phyloP scores from a whole-genome alignment of 2,329 filamentous ascomycete species.

The Ilyonectria destructans region DNA sequence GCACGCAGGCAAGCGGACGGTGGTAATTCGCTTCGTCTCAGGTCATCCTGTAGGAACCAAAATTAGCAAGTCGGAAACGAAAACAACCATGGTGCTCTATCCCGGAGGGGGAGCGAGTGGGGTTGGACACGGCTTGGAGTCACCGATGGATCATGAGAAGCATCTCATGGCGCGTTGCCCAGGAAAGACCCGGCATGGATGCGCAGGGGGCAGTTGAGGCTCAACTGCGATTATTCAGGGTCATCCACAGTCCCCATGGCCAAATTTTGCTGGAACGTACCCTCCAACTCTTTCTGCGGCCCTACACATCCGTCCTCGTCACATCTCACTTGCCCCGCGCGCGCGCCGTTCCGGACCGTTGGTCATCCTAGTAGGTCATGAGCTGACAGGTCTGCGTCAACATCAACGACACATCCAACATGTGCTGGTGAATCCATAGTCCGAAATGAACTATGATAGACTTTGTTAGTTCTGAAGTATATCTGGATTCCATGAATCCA shows the following conservation, averaged over 20 bases:
- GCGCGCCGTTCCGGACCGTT: slow-evolving; percentile 2
- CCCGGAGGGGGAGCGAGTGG: slow-evolving; percentile 8
- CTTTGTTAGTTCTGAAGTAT: not conserved
- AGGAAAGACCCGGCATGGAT: not conserved
- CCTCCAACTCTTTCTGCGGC: slow-evolving; percentile 5
- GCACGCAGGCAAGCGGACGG: slow-evolving; percentile 23
- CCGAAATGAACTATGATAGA: not conserved
- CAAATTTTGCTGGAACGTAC: not conserved
- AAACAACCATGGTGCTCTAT: not conserved
- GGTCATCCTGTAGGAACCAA: slow-evolving; percentile 10
- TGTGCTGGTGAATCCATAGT: not conserved
- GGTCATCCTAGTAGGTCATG: not conserved
- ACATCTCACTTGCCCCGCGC: slow-evolving; percentile 6
- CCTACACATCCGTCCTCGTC: not conserved
- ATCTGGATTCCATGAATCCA: no score
- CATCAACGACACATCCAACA: not conserved
- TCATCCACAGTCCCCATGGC: not conserved
- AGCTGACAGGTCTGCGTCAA: not conserved
- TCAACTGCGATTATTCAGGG: slow-evolving; percentile 3
- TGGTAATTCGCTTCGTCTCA: slow-evolving; percentile 3
- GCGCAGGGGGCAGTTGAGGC: not conserved
- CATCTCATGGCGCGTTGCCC: slow-evolving; percentile 1
- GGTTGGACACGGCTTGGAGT: not conserved
- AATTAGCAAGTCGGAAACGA: slow-evolving; percentile 17
- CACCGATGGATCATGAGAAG: slow-evolving; percentile 4